Evolutionary conservation across 1,139 yeast genomes (phyloP), one percentile per base, ranked within the genome.

Genomic region (Pichia sp.): DNA sequence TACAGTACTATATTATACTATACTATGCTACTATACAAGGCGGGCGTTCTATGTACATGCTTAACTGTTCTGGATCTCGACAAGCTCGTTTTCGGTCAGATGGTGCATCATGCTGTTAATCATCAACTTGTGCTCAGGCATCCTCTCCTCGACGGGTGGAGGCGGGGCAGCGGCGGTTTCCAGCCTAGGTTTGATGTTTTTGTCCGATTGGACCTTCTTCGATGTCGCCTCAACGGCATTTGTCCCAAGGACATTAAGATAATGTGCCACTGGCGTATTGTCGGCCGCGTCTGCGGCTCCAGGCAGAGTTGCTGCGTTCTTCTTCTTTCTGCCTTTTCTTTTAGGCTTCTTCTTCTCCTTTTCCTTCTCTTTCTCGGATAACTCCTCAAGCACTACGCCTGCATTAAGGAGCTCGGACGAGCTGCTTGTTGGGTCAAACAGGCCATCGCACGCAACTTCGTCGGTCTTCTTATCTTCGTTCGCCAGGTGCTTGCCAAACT

Each of bases 381-480:
- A 43, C 15, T 47, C 29, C 6, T 55, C 53, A 16, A 56, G 30
- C 3, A 52, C 31, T 8, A 42, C 23, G 5, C 56, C 53, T 11
- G 57, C 45, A 40, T 56, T 56, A 3, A 51, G n/a, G 13, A 54
- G 13, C 23, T 43, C 53, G 10, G 49, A 40, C 8, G 43, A 3
- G 4, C 30, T 13, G 15, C 41, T n/a, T 15, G 41, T 42, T 6
- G 44, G 13, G 15, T 50, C 57, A 47, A 55, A 57, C 2, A 57
- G 16, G 2, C 65, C 66, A 8, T 61, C 58, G 32, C 61, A 57
- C 3, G 56, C 59, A 49, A 62, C 64, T 8, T 54, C 54, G 15
- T 63, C 66, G 13, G n/a, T 52, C 34, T 44, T 49, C 11, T 46
- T 38, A 46, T 59, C 57, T 8, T 57, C 61, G n/a, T 52, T 45